Evolutionary conservation across 768 basidiomycete genomes (phyloP), one percentile per base, ranked within the genome.

Genomic region (Leccinum uliginosum): DNA sequence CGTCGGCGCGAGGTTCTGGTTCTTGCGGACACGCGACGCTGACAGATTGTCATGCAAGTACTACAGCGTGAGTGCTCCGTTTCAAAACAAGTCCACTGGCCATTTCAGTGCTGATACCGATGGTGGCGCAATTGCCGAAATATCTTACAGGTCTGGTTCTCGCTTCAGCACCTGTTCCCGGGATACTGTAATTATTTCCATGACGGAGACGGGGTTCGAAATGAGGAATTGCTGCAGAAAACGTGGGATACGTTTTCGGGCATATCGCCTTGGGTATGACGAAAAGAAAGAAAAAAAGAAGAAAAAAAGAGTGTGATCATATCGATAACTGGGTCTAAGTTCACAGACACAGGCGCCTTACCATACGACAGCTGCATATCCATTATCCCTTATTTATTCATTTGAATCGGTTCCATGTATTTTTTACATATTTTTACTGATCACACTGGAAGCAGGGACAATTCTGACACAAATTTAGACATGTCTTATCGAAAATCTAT

Each of bases 171-270:
- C 47, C 46, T 73, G 44, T 56, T 74, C 23, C 73, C 72, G 0
- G 73, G 70, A 1, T 74, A 73, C 52, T 73, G 72, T 68, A 71
- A 74, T 38, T 71, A 62, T 23, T 63, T 72, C 56, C 67, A 71
- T 30, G 65, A 53, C 12, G 50, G 23, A 24, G 43, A 53, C 12
- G 24, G 56, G 6, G 4, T 26, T 8, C 59, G 62, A 23, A 53
- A 59, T 0, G 58, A 57, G 6, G 68, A 68, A 23, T 23, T 70
- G 3, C 43, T 70, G 9, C 62, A 64, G 40, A 43, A 47, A 19
- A 57, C 65, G 17, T 62, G 67, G 64, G 50, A 57, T 0, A 0
- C 62, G 19, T 62, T 68, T 29, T 60, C 59, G 7, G 56, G 63
- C n/a, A 23, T 43, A 15, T 14, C 15, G n/a, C n/a, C 11, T 50